Conservation (phyloP, 805 yeast genomes). For the Zygosaccharomyces kombuchaensis region DNA sequence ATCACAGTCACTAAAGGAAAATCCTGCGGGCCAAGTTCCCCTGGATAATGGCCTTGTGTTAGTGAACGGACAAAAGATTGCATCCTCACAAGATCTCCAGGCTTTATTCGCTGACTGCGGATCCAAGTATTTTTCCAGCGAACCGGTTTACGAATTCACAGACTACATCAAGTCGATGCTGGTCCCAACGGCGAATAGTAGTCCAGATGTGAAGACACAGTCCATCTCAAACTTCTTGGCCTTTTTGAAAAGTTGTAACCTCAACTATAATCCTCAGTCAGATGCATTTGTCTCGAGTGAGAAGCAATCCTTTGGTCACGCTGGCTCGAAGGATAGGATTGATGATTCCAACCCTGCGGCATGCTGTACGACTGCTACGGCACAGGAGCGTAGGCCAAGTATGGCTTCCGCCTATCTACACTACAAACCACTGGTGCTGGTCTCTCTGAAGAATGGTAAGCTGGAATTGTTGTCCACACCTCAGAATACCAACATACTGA, state of each 20-base stretch:
- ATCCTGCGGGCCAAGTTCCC: conserved; percentile 26
- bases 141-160: conserved; percentile 38
- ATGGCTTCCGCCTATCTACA: conserved; percentile 30
- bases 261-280: conserved; percentile 40
- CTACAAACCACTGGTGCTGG: conserved; percentile 40
- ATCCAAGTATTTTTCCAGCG: conserved; percentile 51
- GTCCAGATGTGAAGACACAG: conserved; percentile 11
- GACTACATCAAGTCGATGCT: conserved; percentile 33
- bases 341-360: conserved; percentile 11
- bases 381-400: conserved; percentile 15
- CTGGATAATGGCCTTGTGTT: conserved; percentile 59
- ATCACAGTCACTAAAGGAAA: conserved; percentile 1
- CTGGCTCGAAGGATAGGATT: conserved; percentile 2
- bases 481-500: conserved; percentile 53
- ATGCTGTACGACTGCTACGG: not conserved
- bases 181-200: conserved; percentile 11
- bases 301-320: conserved; percentile 9
- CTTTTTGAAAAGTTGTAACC: conserved; percentile 42
- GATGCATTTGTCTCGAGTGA: conserved; percentile 33
- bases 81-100: conserved; percentile 56
- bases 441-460: conserved; percentile 59
- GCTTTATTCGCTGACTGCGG: conserved; percentile 44
- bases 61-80: conserved; percentile 50
- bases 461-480: conserved; percentile 68
- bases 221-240: conserved; percentile 32